Conservation (phyloP, 1,284 basidiomycete species). For the Austroboletus niveus region DNA sequence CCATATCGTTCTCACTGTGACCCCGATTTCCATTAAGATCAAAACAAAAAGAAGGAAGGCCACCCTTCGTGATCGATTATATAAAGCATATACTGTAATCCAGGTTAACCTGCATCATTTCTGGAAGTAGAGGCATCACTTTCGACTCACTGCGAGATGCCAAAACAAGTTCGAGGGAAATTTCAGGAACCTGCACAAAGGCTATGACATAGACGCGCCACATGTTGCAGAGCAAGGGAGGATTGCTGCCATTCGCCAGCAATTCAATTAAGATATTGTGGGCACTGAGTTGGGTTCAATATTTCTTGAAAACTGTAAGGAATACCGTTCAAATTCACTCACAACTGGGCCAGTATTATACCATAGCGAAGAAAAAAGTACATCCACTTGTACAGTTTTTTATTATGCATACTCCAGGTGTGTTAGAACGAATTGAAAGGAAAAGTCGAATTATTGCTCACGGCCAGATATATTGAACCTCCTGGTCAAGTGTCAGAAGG, state of each 20-base stretch:
- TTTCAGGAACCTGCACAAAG: conserved; percentile 11
- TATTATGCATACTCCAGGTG: conserved; percentile 16
- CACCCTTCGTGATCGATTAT: conserved; percentile 19
- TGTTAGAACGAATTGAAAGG: background rate
- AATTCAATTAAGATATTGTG: conserved; percentile 13
- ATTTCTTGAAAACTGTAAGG: background rate
- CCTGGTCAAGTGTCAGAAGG: background rate
- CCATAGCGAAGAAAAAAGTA: conserved; percentile 23
- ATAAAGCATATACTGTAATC: conserved; percentile 18
- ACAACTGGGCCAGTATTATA: conserved; percentile 13
- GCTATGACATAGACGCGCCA: conserved; percentile 11
- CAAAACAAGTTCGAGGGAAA: conserved; percentile 17
- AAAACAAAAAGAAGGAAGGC: conserved; percentile 8
- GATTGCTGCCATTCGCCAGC: conserved; percentile 15
- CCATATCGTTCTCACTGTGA: conserved; percentile 6
- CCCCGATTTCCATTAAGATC: conserved; percentile 11
- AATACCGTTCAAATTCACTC: conserved; percentile 2
- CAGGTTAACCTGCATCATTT: background rate
- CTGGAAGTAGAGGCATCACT: background rate
- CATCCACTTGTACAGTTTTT: conserved; percentile 18
- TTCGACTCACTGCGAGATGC: conserved; percentile 17
- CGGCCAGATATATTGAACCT: background rate
- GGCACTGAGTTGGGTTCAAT: conserved; percentile 4
- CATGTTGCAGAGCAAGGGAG: conserved; percentile 6
- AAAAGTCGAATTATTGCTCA: conserved; percentile 3